Base-by-base conservation (phyloP, 257 asterid species). In the Nyctanthes arbortristis region DNA sequence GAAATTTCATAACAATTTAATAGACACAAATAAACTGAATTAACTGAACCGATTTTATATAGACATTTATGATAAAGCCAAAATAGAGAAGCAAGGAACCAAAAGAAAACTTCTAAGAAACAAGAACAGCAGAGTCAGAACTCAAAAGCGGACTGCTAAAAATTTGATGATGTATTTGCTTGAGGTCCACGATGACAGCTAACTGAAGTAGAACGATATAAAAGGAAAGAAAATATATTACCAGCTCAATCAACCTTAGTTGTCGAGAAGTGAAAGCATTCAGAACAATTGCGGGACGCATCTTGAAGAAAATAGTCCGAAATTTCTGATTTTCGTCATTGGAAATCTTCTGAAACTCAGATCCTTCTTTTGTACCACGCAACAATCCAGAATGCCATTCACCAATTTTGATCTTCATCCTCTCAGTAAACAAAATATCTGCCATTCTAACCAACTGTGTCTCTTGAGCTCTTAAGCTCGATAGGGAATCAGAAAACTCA, bases 241-340 rank as follows among this genome's bases (percentile, higher is more conserved):
- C 97, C 99, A 77, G 56, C 79, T 86, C 86, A 77, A 89, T 82
- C 83, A 87, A 79, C 76, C 82, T 86, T 69, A 83, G 81, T 79
- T 91, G 96, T 61, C 80, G 96, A 63, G 96, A 84, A 31, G 88
- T 91, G 69, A 87, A 79, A 58, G 93, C 92, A 73, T 78, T 84
- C 65, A 91, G 73, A 33, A 66, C 78, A 83, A 93, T 84, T 56
- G 97, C 94, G 31, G 99, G 99, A n/a, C 87, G 97, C 77, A 75
- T 72, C 77, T 87, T 79, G 81, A 87, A 93, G 79, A 93, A 91
- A 72, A 87, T 80, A 64, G 95, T 84, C 81, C 80, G 89, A 61
- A 83, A 82, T 70, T 79, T 86, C 67, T 77, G 83, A 64, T 70
- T 75, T 34, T 40, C 49, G 76, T 58, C 79, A 63, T 69, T 78